Evolutionary conservation across 1,139 yeast genomes (phyloP), one percentile per base, ranked within the genome.

Genomic region (Nakaseomyces glabratus): DNA sequence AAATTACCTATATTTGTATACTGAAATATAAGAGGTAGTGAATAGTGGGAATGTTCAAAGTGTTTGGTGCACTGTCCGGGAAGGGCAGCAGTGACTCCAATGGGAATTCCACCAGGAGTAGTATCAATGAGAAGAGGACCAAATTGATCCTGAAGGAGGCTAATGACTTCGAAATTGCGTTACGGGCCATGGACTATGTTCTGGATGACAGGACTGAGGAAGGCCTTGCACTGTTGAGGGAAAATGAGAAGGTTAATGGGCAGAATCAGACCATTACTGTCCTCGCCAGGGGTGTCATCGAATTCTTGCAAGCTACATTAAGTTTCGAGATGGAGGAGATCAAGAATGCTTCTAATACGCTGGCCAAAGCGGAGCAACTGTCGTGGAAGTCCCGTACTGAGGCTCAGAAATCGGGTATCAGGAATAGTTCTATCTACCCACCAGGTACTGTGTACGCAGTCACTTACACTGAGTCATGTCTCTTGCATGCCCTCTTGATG

Each of bases 381-480:
- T 76, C 90, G 5, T 59, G 73, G 55, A 71, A 74, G 41, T 81
- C 79, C 47, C 74, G 82, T 51, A 53, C 62, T 11, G 69, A 66
- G 46, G 80, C 82, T 35, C 74, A 75, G 43, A 76, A 68, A 48
- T 57, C 69, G 43, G 67, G 68, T 28, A 50, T 82, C 31, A 63
- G 65, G 26, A 75, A 93, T 1, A 76, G 90, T 19, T 68, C 72
- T 19, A 68, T 77, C 10, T 90, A 82, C 57, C 93, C 95, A 1
- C 93, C 95, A 0, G 97, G 97, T 1, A 82, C 95, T 1, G 95
- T 86, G 57, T 88, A 79, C 58, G 86, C 88, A 21, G 86, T 90
- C 24, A 85, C 93, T 0, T 73, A 79, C 49, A 94, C 95, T 0
- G 97, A 90, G 55, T 73, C 93, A 32, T 82, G 88, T 37, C 63